Base-by-base conservation (phyloP, 768 basidiomycete genomes). In the Leccinum arenicola region DNA sequence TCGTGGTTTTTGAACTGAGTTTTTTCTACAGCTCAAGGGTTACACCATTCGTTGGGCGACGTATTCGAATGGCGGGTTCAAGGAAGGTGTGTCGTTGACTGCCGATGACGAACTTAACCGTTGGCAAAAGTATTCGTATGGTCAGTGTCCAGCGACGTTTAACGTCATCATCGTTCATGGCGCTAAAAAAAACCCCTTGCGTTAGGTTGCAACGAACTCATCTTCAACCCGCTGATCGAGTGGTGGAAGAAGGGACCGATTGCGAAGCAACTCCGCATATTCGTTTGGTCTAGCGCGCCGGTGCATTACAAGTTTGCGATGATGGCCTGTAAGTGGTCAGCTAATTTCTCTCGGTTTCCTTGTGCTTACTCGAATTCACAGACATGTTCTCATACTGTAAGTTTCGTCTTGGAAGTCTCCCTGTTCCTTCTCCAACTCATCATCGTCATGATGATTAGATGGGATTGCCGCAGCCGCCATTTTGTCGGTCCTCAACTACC, bases 101-200 rank as follows among this genome's bases (percentile, higher is more conserved):
- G 88, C 86, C 57, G 92, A 94, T 56, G 93, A 97, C 64, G 94
- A 97, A 71, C 76, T 97, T 9, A 95, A 95, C 66, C 74, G 94
- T 3, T 97, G 94, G 94, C 91, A 95, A 67, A 96, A 95, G 71
- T 92, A 91, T 62, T 78, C 88, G 0, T 91, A 90, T 73, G 89
- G 87, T 66, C 3, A 69, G 64, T 62, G 76, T 33, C 78, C 49
- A 64, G 1, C 65, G 17, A n/a, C n/a, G n/a, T n/a, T 27, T 0
- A n/a, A 1, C 3, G 3, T 4, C 9, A 4, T 33, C 2, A 19
- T 45, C 43, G 19, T 19, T 43, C 56, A 1, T 59, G 29, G 58
- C 4, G 82, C 68, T 86, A 7, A 62, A n/a, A 43, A 43, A 27
- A 19, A 11, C 2, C n/a, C 11, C 10, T 8, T 3, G 21, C 7